phyloP scores from a whole-genome alignment of 192 early-diverging fungal genomes.

The Phycomyces blakesleeanus region DNA sequence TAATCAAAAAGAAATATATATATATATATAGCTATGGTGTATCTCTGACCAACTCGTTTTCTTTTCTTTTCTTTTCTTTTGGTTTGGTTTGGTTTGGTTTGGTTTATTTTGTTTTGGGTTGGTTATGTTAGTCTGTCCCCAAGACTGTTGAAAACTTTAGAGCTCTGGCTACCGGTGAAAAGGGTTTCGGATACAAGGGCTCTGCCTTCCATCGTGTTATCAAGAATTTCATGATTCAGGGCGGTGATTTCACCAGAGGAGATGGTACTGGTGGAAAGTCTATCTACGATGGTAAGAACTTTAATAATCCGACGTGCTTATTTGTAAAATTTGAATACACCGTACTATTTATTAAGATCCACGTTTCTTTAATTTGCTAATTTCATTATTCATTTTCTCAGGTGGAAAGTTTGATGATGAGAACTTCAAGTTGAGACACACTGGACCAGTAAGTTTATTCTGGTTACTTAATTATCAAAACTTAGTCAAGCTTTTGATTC shows the following conservation, averaged over 20 bases:
- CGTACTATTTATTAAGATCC: too few relatives aligned
- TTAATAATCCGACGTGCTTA: background rate
- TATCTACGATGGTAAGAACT: slow-evolving; percentile 35
- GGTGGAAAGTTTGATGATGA: slow-evolving; percentile 80
- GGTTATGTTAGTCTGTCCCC: slow-evolving; percentile 38
- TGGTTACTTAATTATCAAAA: too few relatives aligned
- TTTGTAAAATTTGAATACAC: too few relatives aligned
- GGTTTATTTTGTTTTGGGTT: too few relatives aligned
- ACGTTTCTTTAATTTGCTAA: too few relatives aligned
- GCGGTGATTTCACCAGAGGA: slow-evolving; percentile 70
- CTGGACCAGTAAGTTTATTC: slow-evolving; percentile 39
- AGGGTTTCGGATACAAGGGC: slow-evolving; percentile 73
- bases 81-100: too few relatives aligned
- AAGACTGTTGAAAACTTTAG: slow-evolving; percentile 90
- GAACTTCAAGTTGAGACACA: slow-evolving; percentile 75
- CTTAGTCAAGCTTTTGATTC: too few relatives aligned
- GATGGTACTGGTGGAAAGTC: slow-evolving; percentile 74
- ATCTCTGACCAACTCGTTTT: too few relatives aligned
- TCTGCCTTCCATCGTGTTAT: slow-evolving; percentile 71
- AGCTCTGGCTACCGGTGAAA: slow-evolving; percentile 86
- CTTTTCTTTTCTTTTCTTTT: too few relatives aligned
- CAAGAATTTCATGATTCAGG: slow-evolving; percentile 78
- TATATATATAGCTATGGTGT: too few relatives aligned
- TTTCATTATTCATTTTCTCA: slow-evolving; percentile 45
- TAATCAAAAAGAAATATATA: too few relatives aligned